Evolutionary conservation across 2,329 filamentous ascomycete species (phyloP).

Genomic region (Pochonia chlamydosporia): DNA sequence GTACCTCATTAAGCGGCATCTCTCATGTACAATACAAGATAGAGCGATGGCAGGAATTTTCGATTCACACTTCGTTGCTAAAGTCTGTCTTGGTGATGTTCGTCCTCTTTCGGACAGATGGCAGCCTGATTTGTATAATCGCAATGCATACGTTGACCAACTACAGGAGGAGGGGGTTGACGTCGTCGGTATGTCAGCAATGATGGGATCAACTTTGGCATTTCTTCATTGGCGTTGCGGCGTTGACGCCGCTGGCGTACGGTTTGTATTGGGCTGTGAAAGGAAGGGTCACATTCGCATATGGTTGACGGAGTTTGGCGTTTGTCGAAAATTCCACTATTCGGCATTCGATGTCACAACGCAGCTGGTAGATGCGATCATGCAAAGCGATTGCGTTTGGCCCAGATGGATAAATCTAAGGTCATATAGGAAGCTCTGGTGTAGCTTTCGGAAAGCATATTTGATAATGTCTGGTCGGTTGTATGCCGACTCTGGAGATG

Average conservation of each 20-base stretch:
- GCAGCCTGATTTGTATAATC: constrained; percentile 9
- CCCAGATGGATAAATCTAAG: constrained; percentile 10
- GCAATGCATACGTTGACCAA: constrained; percentile 18
- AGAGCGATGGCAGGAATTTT: constrained; percentile 6
- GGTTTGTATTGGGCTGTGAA: constrained; percentile 15
- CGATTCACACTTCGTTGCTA: constrained; percentile 9
- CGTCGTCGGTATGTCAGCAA: constrained; percentile 2
- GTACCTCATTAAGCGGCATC: constrained; percentile 10
- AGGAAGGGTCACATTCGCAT: constrained; percentile 6
- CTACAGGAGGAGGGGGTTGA: constrained; percentile 5
- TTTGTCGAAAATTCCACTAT: constrained; percentile 11
- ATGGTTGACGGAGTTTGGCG: constrained; percentile 18
- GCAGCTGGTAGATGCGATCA: constrained; percentile 11
- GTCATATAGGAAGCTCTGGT: constrained; percentile 8
- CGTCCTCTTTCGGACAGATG: constrained; percentile 9
- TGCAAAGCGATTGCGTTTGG: constrained; percentile 11
- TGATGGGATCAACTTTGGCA: constrained; percentile 17
- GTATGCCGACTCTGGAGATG: constrained; percentile 1
- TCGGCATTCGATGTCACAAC: constrained; percentile 5
- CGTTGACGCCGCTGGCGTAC: constrained; percentile 16
- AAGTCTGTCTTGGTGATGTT: constrained; percentile 10
- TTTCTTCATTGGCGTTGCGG: constrained; percentile 18
- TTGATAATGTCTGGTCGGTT: constrained; percentile 7
- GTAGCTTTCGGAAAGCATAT: constrained; percentile 9
- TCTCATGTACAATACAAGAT: constrained; percentile 7